Evolutionary conservation across 495 filamentous ascomycete species (phyloP).

Genomic region (Penicillium bovifimosum): DNA sequence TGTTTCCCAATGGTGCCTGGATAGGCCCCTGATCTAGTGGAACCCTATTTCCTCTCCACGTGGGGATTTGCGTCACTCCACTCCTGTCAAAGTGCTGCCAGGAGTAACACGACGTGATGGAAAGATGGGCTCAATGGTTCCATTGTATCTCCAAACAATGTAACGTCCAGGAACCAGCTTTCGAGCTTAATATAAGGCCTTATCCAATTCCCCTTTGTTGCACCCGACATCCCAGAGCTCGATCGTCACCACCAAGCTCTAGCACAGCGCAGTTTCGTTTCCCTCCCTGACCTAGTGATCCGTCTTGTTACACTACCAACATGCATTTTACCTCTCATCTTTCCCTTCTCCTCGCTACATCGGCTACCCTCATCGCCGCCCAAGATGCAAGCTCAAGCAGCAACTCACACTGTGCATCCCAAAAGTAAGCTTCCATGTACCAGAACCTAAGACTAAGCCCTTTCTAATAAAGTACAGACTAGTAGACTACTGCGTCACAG

Average conservation of each 20-base stretch:
- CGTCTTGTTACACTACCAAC: too few relatives aligned
- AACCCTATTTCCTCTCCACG: background rate
- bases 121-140: background rate
- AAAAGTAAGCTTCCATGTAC: conserved; percentile 7
- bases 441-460: too few relatives aligned
- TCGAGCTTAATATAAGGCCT: background rate
- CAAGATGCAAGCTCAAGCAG: conserved; percentile 9
- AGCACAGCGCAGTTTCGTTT: background rate
- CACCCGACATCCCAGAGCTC: background rate
- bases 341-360: conserved; percentile 6
- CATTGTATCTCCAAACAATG: background rate
- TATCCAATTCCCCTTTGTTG: background rate
- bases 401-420: conserved; percentile 9
- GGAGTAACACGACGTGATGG: conserved; percentile 1
- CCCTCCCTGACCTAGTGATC: too few relatives aligned
- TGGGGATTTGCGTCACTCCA: background rate
- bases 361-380: conserved; percentile 5
- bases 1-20: background rate
- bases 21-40: background rate
- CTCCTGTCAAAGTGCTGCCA: background rate
- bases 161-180: background rate
- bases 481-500: conserved; percentile 16
- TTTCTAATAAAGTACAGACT: conserved; percentile 10
- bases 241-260: background rate
- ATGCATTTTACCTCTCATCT: conserved; percentile 7